Percentiles rank a stretch among this genome's conserved stretches.
Conservation (phyloP, 176 grass and related monocot species). For the Ananas comosus region DNA sequence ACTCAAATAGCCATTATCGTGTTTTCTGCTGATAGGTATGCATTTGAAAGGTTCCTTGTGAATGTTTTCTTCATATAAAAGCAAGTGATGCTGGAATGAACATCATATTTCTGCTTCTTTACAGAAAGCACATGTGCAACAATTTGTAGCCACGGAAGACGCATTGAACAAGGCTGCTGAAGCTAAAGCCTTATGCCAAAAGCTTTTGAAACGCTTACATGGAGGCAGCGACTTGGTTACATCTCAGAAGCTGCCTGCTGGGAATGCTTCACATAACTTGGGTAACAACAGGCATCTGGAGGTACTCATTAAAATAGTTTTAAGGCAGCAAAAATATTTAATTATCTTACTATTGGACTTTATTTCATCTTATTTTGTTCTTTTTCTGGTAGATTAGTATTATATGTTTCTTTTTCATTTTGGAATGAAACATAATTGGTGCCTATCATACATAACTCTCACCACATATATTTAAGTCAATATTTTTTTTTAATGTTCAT, state of each 20-base stretch:
- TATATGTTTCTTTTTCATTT: too few species aligned
- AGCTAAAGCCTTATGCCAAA: conserved; percentile 85
- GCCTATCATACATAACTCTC: too few species aligned
- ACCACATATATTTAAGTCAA: too few species aligned
- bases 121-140: conserved; percentile 98
- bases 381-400: too few species aligned
- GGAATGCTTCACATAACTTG: conserved; percentile 53
- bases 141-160: conserved; percentile 98
- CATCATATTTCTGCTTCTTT: conserved; percentile 30
- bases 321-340: background rate
- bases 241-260: conserved; percentile 51
- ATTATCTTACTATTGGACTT: too few species aligned
- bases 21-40: background rate
- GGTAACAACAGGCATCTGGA: conserved; percentile 65
- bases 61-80: background rate
- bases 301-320: conserved; percentile 34
- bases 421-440: too few species aligned
- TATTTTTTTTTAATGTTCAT: too few species aligned
- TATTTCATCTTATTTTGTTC: too few species aligned
- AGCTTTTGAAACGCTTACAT: conserved; percentile 78
- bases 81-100: conserved; percentile 25
- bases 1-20: too few species aligned
- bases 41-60: background rate
- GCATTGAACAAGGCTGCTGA: conserved; percentile 97
- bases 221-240: conserved; percentile 44